Evolutionary conservation across 106 monocot species (phyloP), one percentile per base, ranked within the genome.

Genomic region (Allium cepa): DNA sequence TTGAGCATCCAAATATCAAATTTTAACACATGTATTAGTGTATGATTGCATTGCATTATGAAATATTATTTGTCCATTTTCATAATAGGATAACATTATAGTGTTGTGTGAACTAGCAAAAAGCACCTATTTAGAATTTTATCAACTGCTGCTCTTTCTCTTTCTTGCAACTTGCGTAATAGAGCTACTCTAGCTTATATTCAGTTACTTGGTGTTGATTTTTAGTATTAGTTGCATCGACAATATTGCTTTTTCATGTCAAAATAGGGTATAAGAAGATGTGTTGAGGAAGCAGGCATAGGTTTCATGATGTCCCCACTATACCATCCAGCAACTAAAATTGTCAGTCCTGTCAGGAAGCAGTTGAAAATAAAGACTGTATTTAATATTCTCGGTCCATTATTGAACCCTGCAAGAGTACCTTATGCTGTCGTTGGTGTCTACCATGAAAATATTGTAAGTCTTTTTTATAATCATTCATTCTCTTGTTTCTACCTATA

Each of bases 291-390:
- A 73, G 80, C 71, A 45, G 80, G 84, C 14, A 83, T 99, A 62
- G 93, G 93, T 64, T 99, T 99, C 78, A 99, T 99, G 99, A 93
- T 99, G 93, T 26, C 99, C 67, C 83, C 99, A 12, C 75, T 64
- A 22, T 99, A 93, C 68, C 99, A 99, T 68, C 93, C 99, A 60
- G 93, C 99, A 71, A 99, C 93, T 92, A 90, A 90, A 69, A 80
- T 85, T 64, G 87, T 99, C 28, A 69, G 80, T 64, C 84, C 87
- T 13, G 99, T 99, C 62, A 80, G 99, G 69, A 99, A 93, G 76
- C 90, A 79, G 56, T 84, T 99, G 26, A 93, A 87, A 82, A 87
- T 99, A 73, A 93, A 90, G 84, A 99, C 99, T 18, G 90, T 90
- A 14, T 99, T 93, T 66, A 99, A 99, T 78, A 99, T 99, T 64